Percentiles rank a stretch among this genome's conserved stretches.
Evolutionary conservation across 2,329 filamentous ascomycete genomes (phyloP).

Genomic region (Cladosporium sp.): DNA sequence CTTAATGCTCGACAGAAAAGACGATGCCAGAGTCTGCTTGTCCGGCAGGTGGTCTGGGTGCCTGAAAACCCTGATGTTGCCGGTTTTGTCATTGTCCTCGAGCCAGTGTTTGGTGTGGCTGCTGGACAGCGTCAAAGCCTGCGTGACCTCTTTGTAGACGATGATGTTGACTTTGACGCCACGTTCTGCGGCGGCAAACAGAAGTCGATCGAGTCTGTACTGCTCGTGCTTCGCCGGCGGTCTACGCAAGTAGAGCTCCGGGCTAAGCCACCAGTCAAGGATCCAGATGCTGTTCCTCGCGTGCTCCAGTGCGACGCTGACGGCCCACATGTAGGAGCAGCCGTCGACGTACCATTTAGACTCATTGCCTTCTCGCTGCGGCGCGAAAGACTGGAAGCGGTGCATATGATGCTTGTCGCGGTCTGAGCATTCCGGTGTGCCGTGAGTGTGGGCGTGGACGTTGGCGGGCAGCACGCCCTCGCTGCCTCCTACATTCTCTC

Average conservation of each 20-base stretch:
- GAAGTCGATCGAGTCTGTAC: conserved; percentile 77
- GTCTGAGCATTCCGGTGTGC: conserved; percentile 32
- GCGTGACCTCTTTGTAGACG: conserved; percentile 74
- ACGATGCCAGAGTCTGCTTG: conserved; percentile 58
- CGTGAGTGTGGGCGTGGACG: conserved; percentile 43
- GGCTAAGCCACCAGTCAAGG: conserved; percentile 70
- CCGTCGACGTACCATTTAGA: conserved; percentile 87
- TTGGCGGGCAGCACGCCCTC: conserved; percentile 32
- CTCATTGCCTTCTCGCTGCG: conserved; percentile 62
- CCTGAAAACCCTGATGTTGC: conserved; percentile 81
- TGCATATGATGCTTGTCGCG: conserved; percentile 41
- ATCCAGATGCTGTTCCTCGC: conserved; percentile 77
- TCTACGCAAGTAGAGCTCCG: conserved; percentile 78
- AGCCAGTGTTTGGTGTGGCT: conserved; percentile 74
- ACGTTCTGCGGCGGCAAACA: conserved; percentile 72
- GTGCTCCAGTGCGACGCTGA: conserved; percentile 70
- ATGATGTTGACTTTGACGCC: conserved; percentile 81
- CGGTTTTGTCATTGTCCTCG: conserved; percentile 62
- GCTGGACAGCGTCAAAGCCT: conserved; percentile 50
- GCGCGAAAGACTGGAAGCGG: conserved; percentile 61
- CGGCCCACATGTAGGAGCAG: conserved; percentile 78
- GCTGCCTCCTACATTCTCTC: conserved; percentile 35
- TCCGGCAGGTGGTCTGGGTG: conserved; percentile 84
- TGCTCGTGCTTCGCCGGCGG: conserved; percentile 75
- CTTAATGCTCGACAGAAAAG: conserved; percentile 50